phyloP scores from a whole-genome alignment of 495 filamentous ascomycete species.

The Podospora sp. region DNA sequence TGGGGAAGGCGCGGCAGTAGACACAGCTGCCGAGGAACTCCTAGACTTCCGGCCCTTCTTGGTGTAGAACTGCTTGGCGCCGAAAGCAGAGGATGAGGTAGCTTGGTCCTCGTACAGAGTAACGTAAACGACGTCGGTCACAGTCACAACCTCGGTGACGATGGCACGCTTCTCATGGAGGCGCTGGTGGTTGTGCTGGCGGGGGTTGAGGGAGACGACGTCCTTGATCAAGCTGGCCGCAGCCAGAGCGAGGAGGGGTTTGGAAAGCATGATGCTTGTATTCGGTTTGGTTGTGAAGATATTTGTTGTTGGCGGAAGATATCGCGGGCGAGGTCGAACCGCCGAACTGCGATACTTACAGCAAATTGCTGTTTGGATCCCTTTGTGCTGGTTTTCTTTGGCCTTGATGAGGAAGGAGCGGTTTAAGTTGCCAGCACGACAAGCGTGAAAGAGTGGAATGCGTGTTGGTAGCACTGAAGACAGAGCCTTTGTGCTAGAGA shows the following conservation, averaged over 20 bases:
- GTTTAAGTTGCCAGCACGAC: constrained; percentile 32
- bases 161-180: constrained; percentile 34
- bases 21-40: constrained; percentile 7
- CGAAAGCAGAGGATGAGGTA: background rate
- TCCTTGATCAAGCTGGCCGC: constrained; percentile 35
- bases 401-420: constrained; percentile 21
- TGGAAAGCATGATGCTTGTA: constrained; percentile 33
- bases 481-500: constrained; percentile 7
- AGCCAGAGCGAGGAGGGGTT: constrained; percentile 31
- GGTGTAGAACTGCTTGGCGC: constrained; percentile 23
- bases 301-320: background rate
- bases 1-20: constrained; percentile 13
- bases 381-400: constrained; percentile 13
- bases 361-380: background rate
- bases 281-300: background rate
- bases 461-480: constrained; percentile 22
- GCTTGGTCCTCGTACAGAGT: constrained; percentile 24
- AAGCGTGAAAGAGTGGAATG: constrained; percentile 34
- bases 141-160: constrained; percentile 35
- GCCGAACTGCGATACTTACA: background rate
- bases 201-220: constrained; percentile 28
- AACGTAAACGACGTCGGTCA: constrained; percentile 40
- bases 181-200: constrained; percentile 30
- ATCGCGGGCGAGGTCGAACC: constrained; percentile 1
- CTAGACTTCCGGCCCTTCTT: constrained; percentile 20